phyloP scores from a whole-genome alignment of 139 green algal species.

The Choricystis sp. region DNA sequence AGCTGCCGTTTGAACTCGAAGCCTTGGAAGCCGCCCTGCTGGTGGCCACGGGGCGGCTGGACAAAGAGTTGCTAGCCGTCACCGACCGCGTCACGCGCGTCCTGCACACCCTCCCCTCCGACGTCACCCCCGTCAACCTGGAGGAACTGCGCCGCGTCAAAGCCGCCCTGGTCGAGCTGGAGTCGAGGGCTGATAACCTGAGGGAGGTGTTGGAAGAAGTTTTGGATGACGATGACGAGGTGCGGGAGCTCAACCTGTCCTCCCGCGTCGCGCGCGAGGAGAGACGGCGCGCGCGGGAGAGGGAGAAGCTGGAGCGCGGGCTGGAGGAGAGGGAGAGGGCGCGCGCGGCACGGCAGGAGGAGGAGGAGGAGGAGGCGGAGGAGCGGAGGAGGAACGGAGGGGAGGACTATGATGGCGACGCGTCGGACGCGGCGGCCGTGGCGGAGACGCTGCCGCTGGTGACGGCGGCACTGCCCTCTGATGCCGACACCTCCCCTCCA shows the following conservation, averaged over 20 bases:
- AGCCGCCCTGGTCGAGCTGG: constrained; percentile 67
- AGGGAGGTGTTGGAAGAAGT: constrained; percentile 74
- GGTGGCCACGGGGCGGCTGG: constrained; percentile 66
- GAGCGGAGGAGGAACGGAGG: too few relatives aligned
- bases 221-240: constrained; percentile 89
- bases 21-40: constrained; percentile 74
- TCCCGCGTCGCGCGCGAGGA: constrained; percentile 58
- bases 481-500: not conserved
- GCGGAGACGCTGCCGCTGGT: not conserved
- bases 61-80: constrained; percentile 55
- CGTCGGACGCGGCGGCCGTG: not conserved
- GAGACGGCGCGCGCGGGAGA: constrained; percentile 48
- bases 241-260: constrained; percentile 74
- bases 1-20: constrained; percentile 73
- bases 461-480: not conserved
- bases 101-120: constrained; percentile 57
- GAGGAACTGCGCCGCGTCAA: constrained; percentile 85
- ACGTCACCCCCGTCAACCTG: constrained; percentile 82
- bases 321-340: too few relatives aligned
- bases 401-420: constrained; percentile 6
- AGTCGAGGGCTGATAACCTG: constrained; percentile 57
- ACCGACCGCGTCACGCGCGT: constrained; percentile 42
- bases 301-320: constrained; percentile 65
- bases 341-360: not conserved
- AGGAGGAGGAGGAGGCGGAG: not conserved